Base-by-base conservation (phyloP, 2,329 filamentous ascomycete genomes). In the Pyricularia pennisetigena region DNA sequence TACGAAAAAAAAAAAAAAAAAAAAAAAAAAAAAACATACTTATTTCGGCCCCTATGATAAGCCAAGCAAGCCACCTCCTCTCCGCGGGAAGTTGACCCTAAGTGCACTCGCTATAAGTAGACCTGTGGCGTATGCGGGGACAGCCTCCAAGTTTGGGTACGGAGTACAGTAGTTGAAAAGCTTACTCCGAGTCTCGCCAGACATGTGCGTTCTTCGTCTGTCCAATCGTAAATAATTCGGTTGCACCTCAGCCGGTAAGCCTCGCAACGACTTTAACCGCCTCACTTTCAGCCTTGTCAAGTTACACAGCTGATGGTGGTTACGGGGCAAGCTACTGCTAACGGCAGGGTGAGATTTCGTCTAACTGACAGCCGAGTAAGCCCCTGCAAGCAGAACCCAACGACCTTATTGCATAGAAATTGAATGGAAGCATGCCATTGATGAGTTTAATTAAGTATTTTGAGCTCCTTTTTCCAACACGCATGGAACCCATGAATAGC, bases 231-330 rank as follows among this genome's bases (percentile, higher is more conserved):
- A 49, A 49, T n/a, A 20, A 49, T 49, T 20, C 41, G n/a, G 9
- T 16, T 8, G 20, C 41, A n/a, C 41, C 41, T 49, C 41, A n/a
- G 41, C 41, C 5, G 57, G 57, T 26, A 26, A 61, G 57, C 57
- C 24, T 61, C 57, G 24, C 23, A 26, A n/a, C 23, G 12, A 61
- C 3, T 23, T n/a, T 24, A 61, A 61, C 24, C 57, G 57, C 57
- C 65, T 66, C 41, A 26, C 28, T 66, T 62, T 67, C 65, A 67
- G 65, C 65, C 65, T 67, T 35, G 64, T 62, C 59, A 12, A 7
- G 8, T 23, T 29, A 16, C 24, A 26, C 41, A 49, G 20, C 41
- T 49, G 16, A 49, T n/a, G 16, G 20, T 49, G 41, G 41, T 49
- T 49, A n/a, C 7, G 41, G 16, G 16, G n/a, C 41, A 49, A n/a